Evolutionary conservation across 2,329 filamentous ascomycete genomes (phyloP), one percentile per base, ranked within the genome.

Genomic region (Aureobasidium namibiae): DNA sequence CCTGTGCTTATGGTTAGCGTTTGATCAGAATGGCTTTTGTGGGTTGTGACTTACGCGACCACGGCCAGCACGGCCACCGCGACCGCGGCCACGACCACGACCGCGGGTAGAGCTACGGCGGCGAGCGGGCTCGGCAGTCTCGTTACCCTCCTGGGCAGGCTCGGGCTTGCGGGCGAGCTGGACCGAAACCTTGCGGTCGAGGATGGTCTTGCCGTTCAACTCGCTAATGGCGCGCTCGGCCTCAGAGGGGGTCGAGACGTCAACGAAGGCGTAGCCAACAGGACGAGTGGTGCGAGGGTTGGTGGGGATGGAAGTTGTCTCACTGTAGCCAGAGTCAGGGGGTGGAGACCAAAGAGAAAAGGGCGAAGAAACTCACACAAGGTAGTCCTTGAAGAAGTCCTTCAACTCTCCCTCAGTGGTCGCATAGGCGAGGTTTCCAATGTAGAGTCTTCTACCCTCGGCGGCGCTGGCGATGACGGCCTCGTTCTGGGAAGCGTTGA

Each of bases 361-460:
- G 16, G n/a, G 9, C 41, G 42, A 31, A 8, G 16, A 23, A 9
- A 89, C 92, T 84, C 85, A 99, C 94, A 99, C 90, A 82, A 94
- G 88, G 84, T 96, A 97, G 79, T 87, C 89, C 84, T 94, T 92
- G 88, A 99, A 99, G 85, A 99, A 99, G 72, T 94, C 89, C 84
- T 95, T 96, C 85, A 99, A 90, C 87, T 96, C 91, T 88, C 89
- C 94, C 89, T 97, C 94, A 78, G 91, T 96, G 87, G 94, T 97
- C 87, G 92, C 92, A 79, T 99, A 99, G 73, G 94, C 94, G 86
- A 99, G 89, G 84, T 99, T 99, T 83, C 94, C 94, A 82, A 99
- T 97, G 82, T 99, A 99, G 73, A 99, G 88, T 82, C 94, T 90
- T 82, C 94, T 90, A 78, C 94, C 92, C 84, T 99, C 94, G 78